A percentile compares a stretch with the other conserved stretches of the same genome.
phyloP scores from a whole-genome alignment of 2,329 filamentous ascomycete genomes.

The Apiospora aurea region DNA sequence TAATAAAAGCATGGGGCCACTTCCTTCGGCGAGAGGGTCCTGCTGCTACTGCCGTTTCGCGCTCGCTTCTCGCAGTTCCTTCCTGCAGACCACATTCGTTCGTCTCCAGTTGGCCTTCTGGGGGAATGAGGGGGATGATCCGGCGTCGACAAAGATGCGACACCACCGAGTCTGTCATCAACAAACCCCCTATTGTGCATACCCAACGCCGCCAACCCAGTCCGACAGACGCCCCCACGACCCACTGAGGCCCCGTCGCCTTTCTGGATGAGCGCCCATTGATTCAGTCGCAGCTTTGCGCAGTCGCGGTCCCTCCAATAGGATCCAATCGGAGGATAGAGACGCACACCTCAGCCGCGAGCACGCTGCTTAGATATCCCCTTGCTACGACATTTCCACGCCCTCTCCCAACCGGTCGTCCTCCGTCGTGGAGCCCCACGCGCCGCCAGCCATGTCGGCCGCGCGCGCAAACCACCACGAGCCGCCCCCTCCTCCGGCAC shows the following conservation, averaged over 20 bases:
- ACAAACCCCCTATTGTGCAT: not conserved
- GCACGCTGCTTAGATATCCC: too few species aligned
- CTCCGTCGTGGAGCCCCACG: not conserved
- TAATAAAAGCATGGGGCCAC: not conserved
- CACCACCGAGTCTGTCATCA: not conserved
- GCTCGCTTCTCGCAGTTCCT: not conserved
- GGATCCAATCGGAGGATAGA: not conserved
- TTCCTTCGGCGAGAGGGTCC: not conserved
- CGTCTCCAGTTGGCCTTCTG: not conserved
- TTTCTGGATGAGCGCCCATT: not conserved
- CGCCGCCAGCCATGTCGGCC: slow-evolving; percentile 7
- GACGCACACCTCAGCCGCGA: not conserved
- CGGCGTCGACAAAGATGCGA: not conserved
- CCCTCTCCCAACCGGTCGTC: not conserved
- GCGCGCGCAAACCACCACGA: not conserved
- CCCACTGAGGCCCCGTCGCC: too few species aligned
- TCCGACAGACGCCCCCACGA: too few species aligned
- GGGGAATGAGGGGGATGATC: not conserved
- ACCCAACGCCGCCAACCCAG: not conserved
- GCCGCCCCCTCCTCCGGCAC: not conserved
- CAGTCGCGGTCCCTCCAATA: not conserved
- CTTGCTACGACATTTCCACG: too few species aligned
- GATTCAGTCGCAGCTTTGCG: not conserved
- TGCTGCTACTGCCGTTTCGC: not conserved
- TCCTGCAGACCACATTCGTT: not conserved